A percentile compares a stretch with the other conserved stretches of the same genome.
These are phyloP conservation scores for Lasiodiplodia sp. DNA, from an alignment of 2,329 filamentous ascomycete species.

Conservation along the genomic window DNA sequence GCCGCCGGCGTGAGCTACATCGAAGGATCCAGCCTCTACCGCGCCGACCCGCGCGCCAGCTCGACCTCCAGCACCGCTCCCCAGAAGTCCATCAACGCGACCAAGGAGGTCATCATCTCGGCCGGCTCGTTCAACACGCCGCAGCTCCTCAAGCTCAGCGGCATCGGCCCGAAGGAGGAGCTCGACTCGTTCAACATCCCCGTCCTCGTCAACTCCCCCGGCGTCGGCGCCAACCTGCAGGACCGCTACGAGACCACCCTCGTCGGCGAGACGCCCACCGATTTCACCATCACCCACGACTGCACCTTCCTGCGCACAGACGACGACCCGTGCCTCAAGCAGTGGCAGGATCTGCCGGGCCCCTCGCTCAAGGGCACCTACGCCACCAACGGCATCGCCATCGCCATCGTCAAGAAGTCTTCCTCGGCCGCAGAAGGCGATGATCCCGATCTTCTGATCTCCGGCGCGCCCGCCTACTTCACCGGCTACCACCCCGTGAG, in stretches of 20 bases:
- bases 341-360: slow-evolving; percentile 10
- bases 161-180: slow-evolving; percentile 65
- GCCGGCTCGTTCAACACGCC: slow-evolving; percentile 68
- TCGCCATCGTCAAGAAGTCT: slow-evolving; percentile 52
- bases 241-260: slow-evolving; percentile 64
- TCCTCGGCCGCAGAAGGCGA: slow-evolving; percentile 54
- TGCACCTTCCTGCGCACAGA: slow-evolving; percentile 44
- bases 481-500: slow-evolving; percentile 60
- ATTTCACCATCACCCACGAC: slow-evolving; percentile 30
- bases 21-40: slow-evolving; percentile 49
- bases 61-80: slow-evolving; percentile 40
- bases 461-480: slow-evolving; percentile 63
- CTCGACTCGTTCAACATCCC: slow-evolving; percentile 62
- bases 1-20: slow-evolving; percentile 54
- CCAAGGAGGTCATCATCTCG: slow-evolving; percentile 55
- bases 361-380: slow-evolving; percentile 52
- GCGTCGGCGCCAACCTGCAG: slow-evolving; percentile 70
- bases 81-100: slow-evolving; percentile 50
- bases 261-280: slow-evolving; percentile 26
- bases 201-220: slow-evolving; percentile 63
- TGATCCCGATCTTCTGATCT: slow-evolving; percentile 53
- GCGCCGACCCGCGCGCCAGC: slow-evolving; percentile 44
- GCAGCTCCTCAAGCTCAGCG: slow-evolving; percentile 70
- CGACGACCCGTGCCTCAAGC: slow-evolving; percentile 49
- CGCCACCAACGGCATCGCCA: slow-evolving; percentile 61